Conservation (phyloP, 192 early-diverging fungal species). For the Podila clonocystis region DNA sequence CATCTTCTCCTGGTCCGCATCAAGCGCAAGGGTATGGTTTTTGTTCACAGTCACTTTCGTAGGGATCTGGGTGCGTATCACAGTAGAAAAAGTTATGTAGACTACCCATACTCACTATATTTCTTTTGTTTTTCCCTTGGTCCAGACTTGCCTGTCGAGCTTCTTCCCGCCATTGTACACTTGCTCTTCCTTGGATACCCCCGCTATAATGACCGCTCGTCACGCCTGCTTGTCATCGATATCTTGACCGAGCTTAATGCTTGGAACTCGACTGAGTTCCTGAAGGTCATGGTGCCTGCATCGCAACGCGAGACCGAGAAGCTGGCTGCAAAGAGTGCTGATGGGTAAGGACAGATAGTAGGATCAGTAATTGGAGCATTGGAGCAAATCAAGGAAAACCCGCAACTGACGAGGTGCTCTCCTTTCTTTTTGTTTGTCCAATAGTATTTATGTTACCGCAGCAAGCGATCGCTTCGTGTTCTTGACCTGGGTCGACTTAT, state of each 20-base stretch:
- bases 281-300: conserved; percentile 64
- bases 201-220: conserved; percentile 75
- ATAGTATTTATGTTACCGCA: conserved; percentile 56
- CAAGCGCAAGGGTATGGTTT: conserved; percentile 53
- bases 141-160: conserved; percentile 57
- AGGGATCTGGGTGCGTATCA: too few species aligned
- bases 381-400: conserved; percentile 31
- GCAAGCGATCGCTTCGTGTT: conserved; percentile 68
- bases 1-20: conserved; percentile 56
- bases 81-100: neutral
- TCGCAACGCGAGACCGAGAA: conserved; percentile 62
- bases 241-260: conserved; percentile 65
- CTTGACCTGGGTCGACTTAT: conserved; percentile 70
- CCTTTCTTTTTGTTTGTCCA: neutral
- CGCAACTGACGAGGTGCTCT: conserved; percentile 5
- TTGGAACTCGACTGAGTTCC: conserved; percentile 66
- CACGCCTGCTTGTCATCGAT: conserved; percentile 67
- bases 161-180: conserved; percentile 55
- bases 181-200: conserved; percentile 67
- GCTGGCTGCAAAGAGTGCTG: conserved; percentile 51
- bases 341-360: conserved; percentile 40
- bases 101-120: neutral
- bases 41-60: neutral
- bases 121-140: neutral
- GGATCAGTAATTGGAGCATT: neutral